Base-by-base conservation (phyloP, 23 red algal genomes). In the Gracilaria vermiculophylla region DNA sequence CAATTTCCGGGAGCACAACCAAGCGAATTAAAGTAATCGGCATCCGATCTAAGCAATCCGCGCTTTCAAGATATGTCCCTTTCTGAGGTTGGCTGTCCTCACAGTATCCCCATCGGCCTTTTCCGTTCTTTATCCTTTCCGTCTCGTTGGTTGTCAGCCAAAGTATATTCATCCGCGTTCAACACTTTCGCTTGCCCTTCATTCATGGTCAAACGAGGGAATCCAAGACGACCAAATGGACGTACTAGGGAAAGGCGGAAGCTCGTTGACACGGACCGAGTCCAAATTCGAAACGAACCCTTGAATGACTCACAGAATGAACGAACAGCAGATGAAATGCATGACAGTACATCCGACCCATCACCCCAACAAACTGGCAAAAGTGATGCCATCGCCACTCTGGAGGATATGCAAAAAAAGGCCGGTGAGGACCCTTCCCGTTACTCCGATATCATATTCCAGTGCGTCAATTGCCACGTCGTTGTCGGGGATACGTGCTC, bases 371-470 rank as follows among this genome's bases (percentile, higher is more conserved):
- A 5, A 28, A 31, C 20, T 5, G 15, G 35, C 58, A 31, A 31
- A 34, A 64, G 35, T 17, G 29, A 64, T 36, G 25, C 58, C 58
- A 35, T 64, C 58, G 3, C 29, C 2, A 24, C 29, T 13, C 2
- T 17, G 17, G 29, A 64, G 16, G 58, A 36, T 36, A 28, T 64
- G 29, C 25, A 64, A 64, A 36, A 64, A 3, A 35, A 15, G 2
- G 12, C 67, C 23, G 27, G 11, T 40, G 75, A 79, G 13, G 10
- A 72, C 27, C 35, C 33, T 37, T 11, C 5, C 35, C 5, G 29
- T 45, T 85, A 32, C 28, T 49, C 39, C 17, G 81, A 85, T 25
- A 70, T 88, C 42, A 65, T 88, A 1, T 88, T 88, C 23, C 84
- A 88, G 34, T 88, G 84, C 84, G 58, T 23, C 32, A 61, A 76